A percentile compares a stretch with the other conserved stretches of the same genome.
Conservation (phyloP, 169 alveolate genomes). For the Fabrea salina region DNA sequence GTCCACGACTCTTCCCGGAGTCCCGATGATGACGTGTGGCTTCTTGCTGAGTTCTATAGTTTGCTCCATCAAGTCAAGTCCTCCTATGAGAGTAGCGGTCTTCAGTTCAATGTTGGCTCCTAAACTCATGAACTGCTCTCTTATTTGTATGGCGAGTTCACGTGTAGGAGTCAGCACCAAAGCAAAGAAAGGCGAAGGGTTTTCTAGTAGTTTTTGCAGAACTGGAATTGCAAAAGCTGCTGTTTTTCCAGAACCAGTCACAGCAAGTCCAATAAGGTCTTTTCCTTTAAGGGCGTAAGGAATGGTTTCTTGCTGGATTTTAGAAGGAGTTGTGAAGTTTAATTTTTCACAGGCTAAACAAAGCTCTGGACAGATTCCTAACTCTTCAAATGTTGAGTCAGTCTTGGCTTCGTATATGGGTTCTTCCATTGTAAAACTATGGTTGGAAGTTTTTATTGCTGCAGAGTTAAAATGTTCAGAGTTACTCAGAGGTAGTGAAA, state of each 20-base stretch:
- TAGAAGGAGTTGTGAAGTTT: conserved; percentile 93
- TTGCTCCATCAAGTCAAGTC: conserved; percentile 95
- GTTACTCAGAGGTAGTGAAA: no score
- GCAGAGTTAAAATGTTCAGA: no score
- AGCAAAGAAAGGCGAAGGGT: conserved; percentile 87
- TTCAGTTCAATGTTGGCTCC: conserved; percentile 91
- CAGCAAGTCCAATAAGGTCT: conserved; percentile 99
- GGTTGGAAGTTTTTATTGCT: no score
- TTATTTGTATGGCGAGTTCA: conserved; percentile 97
- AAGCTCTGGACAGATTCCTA: conserved; percentile 94
- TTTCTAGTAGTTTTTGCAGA: conserved; percentile 88
- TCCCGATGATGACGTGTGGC: conserved; percentile 97
- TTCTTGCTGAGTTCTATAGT: conserved; percentile 93
- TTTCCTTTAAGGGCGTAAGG: conserved; percentile 91
- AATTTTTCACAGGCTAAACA: conserved; percentile 88
- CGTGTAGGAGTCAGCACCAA: conserved; percentile 97
- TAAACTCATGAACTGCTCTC: conserved; percentile 92
- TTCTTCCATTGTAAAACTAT: conserved; percentile 3
- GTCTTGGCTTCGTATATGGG: conserved; percentile 2
- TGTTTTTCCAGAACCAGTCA: conserved; percentile 94
- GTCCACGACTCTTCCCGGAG: conserved; percentile 99
- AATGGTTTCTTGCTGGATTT: conserved; percentile 90
- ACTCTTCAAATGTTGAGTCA: conserved; percentile 70
- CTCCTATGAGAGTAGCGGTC: conserved; percentile 96
- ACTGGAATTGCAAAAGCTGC: conserved; percentile 96